Base-by-base conservation (phyloP, 306 rosid species). In the Cyamopsis tetragonoloba region DNA sequence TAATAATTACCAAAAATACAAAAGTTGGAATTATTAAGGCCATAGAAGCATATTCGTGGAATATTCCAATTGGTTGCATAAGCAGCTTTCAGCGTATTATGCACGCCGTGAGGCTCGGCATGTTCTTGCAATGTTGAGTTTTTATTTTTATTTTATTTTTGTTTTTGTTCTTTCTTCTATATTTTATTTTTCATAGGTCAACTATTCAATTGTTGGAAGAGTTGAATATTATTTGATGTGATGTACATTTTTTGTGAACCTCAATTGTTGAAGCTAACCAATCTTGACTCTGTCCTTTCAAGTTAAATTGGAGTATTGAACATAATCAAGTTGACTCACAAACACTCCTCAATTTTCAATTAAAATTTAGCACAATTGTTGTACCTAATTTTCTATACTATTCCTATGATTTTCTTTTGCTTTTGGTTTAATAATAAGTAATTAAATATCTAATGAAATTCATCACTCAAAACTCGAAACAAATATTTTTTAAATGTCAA, bases 21-120 rank as follows among this genome's bases (percentile, higher is more conserved):
- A 5, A 11, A 5, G 19, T 18, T 3, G 5, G 13, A 17, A 14
- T 43, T 54, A 27, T 32, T 28, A 34, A 49, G 26, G 2, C 4
- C 23, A 15, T 14, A 24, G n/a, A 62, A 61, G 74, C 42, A 71
- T 65, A 71, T 77, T 62, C 56, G 9, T 18, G 27, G 77, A 0
- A 35, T 70, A 64, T 71, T 63, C 68, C 6, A 26, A 44, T 63
- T 20, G 11, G 14, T 24, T 34, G 47, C 35, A 51, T 31, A 63
- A 70, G 7, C 8, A 14, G 37, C 9, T 0, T 14, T 54, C 44
- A 43, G 73, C 77, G 77, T 55, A 8, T 43, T 17, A 12, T 62
- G 38, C 60, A 77, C 77, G 77, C 73, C 34, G 30, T 27, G 30
- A 17, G 11, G 3, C 57, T 24, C 12, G 56, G 4, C 59, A 55